These are phyloP conservation scores for Sordariomycetes sp. DNA, from an alignment of 2,329 filamentous ascomycete species.

Conservation along the genomic window DNA sequence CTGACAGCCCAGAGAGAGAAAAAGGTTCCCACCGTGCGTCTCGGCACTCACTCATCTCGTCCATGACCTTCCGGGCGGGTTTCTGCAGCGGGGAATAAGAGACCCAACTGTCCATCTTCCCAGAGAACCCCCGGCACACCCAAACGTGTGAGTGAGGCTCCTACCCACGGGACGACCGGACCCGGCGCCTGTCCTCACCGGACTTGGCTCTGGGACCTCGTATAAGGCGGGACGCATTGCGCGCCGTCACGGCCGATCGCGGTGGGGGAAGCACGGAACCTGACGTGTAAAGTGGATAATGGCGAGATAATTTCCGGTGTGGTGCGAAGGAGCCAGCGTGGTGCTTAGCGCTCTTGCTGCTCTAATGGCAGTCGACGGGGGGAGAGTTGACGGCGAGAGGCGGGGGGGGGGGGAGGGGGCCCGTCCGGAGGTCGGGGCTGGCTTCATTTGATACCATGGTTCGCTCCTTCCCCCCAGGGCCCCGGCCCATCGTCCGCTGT, in stretches of 20 bases:
- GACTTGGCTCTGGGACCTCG: not conserved
- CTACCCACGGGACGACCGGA: not conserved
- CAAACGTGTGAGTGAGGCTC: not conserved
- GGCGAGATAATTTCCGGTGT: not conserved
- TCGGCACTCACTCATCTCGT: no score
- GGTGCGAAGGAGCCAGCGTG: not conserved
- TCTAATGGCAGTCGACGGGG: not conserved
- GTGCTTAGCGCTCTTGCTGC: not conserved
- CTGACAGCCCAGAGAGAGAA: not conserved
- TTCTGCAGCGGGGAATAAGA: no score
- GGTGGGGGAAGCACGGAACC: not conserved
- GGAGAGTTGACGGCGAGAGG: not conserved
- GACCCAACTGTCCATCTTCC: no score
- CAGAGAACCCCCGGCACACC: not conserved
- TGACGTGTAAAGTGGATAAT: not conserved
- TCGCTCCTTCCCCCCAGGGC: no score
- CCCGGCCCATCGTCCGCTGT: no score
- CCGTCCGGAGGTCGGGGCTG: no score
- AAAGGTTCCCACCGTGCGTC: no score
- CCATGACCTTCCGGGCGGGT: no score
- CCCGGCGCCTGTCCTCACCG: not conserved
- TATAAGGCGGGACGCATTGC: not conserved
- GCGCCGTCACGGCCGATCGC: not conserved
- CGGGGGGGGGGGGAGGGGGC: no score
- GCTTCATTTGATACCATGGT: no score